phyloP scores from a whole-genome alignment of 2,329 filamentous ascomycete genomes.

The Pseudogymnoascus pannorum region DNA sequence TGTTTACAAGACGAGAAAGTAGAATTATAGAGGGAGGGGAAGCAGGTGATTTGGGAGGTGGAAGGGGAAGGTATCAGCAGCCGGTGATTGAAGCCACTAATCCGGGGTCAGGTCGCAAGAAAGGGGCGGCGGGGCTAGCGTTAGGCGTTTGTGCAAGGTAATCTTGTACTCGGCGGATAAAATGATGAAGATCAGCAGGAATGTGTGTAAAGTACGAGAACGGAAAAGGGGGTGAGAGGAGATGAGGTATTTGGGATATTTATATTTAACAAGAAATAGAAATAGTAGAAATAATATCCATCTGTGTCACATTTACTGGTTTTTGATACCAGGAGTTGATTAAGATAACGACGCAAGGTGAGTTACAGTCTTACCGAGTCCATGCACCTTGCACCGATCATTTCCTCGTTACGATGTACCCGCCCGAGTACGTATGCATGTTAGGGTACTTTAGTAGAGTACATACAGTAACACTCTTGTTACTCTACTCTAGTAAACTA shows the following conservation, averaged over 20 bases:
- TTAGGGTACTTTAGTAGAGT: too few species aligned
- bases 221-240: not conserved
- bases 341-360: not conserved
- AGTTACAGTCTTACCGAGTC: conserved; percentile 1
- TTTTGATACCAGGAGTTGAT: too few species aligned
- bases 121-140: conserved; percentile 8
- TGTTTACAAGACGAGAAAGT: not conserved
- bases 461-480: too few species aligned
- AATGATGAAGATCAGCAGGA: conserved; percentile 7
- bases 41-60: not conserved
- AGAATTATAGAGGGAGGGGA: conserved; percentile 8
- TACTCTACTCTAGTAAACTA: not conserved
- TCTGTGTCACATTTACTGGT: not conserved
- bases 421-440: not conserved
- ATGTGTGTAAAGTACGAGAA: not conserved
- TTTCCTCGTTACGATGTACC: not conserved
- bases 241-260: not conserved
- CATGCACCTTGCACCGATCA: conserved; percentile 7
- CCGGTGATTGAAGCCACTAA: conserved; percentile 7
- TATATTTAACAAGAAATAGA: not conserved
- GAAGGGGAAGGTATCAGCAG: conserved; percentile 8
- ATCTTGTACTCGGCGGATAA: conserved; percentile 7
- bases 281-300: not conserved
- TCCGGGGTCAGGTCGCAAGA: conserved; percentile 8
- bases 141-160: conserved; percentile 6